Base-by-base conservation (phyloP, 345 rosid species). In the Dimocarpus longan region DNA sequence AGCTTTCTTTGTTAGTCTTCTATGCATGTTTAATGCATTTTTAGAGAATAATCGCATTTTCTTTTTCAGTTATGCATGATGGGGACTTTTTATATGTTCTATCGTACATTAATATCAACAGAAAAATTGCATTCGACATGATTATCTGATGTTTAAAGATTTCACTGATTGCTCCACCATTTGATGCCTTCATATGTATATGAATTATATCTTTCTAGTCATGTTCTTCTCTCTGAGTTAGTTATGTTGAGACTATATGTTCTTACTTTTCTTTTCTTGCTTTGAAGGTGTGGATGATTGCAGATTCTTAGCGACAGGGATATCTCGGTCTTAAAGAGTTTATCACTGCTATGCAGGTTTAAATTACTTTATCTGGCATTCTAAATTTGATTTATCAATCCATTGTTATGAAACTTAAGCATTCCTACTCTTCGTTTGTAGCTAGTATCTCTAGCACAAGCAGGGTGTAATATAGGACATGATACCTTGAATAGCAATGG, bases 301-400 rank as follows among this genome's bases (percentile, higher is more conserved):
- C 98, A 52, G 98, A 93, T 89, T 88, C 97, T 44, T 93, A 88
- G 85, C 83, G 96, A 50, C 98, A 91, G 65, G 96, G 98, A 71
- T 95, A 85, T 82, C 94, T 93, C 73, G 93, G 95, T 76, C 88
- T 93, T 78, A 84, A 60, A 70, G 98, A 95, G 74, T 95, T 93
- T 81, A 74, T 90, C 22, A 76, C 77, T 75, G 90, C 97, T 64
- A 95, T 95, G 91, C 90, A 91, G 97, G 95, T 86, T 78, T 6
- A 71, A 32, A 42, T 26, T n/a, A 72, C 63, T 54, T 24, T 6
- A 19, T 19, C 43, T 78, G 59, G 10, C 66, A n/a, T 73, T 75
- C 10, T 11, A 5, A 16, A 5, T 65, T 65, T 66, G 18, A 68
- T 2, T 32, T 32, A 2, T 32, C 37, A 32, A 32, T 32, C 67